Evolutionary conservation across 495 filamentous ascomycete genomes (phyloP).

Genomic region (Rhizodiscina lignyota): DNA sequence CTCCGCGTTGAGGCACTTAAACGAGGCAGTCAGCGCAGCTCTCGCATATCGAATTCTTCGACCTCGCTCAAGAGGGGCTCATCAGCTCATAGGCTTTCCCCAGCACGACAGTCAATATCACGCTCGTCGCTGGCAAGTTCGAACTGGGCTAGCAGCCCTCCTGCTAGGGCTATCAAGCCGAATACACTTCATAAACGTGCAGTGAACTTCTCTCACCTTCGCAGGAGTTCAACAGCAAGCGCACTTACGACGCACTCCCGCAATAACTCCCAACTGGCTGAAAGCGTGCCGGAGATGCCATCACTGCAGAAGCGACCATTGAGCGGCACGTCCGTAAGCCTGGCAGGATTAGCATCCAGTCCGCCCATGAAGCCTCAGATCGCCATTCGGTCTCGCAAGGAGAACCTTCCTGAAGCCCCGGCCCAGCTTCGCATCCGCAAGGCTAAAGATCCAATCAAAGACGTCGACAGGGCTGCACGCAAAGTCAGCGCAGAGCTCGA

Average conservation of each 20-base stretch:
- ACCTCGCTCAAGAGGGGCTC: conserved; percentile 5
- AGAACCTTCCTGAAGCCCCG: conserved; percentile 1
- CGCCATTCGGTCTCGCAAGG: conserved; percentile 18
- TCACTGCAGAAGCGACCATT: too few relatives aligned
- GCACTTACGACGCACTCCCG: conserved; percentile 7
- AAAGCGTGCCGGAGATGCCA: too few relatives aligned
- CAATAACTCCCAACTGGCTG: too few relatives aligned
- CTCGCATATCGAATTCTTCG: not conserved
- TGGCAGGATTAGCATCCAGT: too few relatives aligned
- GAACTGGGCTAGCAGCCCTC: conserved; percentile 34
- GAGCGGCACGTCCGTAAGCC: too few relatives aligned
- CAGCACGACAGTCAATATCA: conserved; percentile 12
- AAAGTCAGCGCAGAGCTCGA: conserved; percentile 51
- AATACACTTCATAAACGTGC: conserved; percentile 50
- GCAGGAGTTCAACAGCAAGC: conserved; percentile 18
- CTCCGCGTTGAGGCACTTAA: conserved; percentile 12
- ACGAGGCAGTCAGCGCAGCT: conserved; percentile 5
- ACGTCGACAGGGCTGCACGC: conserved; percentile 43
- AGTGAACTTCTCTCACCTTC: conserved; percentile 60
- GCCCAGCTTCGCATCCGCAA: conserved; percentile 21
- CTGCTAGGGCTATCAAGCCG: conserved; percentile 34
- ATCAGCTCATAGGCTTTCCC: conserved; percentile 8
- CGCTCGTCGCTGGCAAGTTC: conserved; percentile 36
- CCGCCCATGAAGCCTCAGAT: too few relatives aligned
- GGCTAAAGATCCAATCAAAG: conserved; percentile 26